A percentile compares a stretch with the other conserved stretches of the same genome.
These are phyloP conservation scores for Populus ilicifolia DNA, from an alignment of 345 rosid species.

Conservation along the genomic window DNA sequence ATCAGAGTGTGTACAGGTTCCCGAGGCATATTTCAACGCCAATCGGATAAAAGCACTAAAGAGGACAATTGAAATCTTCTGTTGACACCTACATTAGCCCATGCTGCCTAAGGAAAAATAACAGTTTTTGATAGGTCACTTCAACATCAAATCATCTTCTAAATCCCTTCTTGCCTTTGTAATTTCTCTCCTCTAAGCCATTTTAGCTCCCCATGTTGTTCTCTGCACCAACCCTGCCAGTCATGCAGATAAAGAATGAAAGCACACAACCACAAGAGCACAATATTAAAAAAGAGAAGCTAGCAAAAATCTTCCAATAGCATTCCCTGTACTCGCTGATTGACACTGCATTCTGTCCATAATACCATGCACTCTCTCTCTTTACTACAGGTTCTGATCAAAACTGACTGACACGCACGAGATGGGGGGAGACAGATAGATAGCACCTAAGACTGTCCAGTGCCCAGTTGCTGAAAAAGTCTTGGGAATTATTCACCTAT, in stretches of 20 bases:
- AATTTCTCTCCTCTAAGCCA: neutral
- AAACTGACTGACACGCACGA: constrained; percentile 18
- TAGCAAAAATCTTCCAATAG: neutral
- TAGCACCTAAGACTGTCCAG: constrained; percentile 11
- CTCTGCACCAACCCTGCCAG: neutral
- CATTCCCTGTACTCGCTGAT: neutral
- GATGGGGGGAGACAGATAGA: constrained; percentile 6
- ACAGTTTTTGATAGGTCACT: constrained; percentile 4
- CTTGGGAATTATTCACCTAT: neutral
- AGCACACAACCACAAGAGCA: neutral
- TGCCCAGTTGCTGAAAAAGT: neutral
- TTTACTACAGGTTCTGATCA: constrained; percentile 8
- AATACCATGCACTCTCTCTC: constrained; percentile 8
- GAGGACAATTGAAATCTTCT: constrained; percentile 29
- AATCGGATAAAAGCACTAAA: neutral
- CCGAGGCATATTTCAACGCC: constrained; percentile 4
- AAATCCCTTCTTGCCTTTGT: neutral
- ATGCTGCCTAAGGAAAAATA: constrained; percentile 11
- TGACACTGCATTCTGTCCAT: constrained; percentile 3
- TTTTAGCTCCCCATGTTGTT: constrained; percentile 5
- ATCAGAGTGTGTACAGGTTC: neutral
- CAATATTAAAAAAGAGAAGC: neutral
- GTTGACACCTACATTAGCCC: constrained; percentile 13
- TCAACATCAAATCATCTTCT: constrained; percentile 17
- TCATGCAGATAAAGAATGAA: neutral